phyloP scores from a whole-genome alignment of 306 rosid genomes.

The Vigna nakashimae region DNA sequence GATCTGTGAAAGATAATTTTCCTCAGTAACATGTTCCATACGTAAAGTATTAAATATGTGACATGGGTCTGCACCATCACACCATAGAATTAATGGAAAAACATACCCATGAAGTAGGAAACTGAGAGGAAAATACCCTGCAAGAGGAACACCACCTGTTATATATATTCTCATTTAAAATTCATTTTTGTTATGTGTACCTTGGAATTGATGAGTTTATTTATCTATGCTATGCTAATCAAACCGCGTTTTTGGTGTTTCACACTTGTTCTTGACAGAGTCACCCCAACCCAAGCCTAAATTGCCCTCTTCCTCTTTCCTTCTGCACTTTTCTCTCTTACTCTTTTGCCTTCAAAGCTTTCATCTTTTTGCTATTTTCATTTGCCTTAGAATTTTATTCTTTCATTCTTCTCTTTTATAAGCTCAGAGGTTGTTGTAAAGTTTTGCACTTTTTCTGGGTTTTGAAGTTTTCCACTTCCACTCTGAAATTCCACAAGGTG shows the following conservation, averaged over 20 bases:
- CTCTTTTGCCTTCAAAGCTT: constrained; percentile 6
- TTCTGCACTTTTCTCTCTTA: neutral
- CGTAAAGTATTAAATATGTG: constrained; percentile 1
- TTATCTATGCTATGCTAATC: constrained; percentile 24
- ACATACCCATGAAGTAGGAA: constrained; percentile 43
- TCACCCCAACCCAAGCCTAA: neutral
- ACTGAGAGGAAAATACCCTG: constrained; percentile 44
- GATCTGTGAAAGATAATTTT: neutral
- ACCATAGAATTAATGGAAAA: neutral
- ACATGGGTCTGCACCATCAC: constrained; percentile 15
- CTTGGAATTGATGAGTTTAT: constrained; percentile 22
- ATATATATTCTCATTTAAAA: constrained; percentile 19
- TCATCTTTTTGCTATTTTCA: neutral
- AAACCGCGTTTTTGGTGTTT: constrained; percentile 69
- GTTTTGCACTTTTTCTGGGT: constrained; percentile 44
- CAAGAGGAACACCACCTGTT: constrained; percentile 35
- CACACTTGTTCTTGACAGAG: constrained; percentile 26
- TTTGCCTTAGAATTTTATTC: neutral
- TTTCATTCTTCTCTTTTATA: constrained; percentile 15
- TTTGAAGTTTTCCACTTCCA: neutral
- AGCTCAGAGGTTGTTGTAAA: neutral
- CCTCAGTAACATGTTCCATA: constrained; percentile 14
- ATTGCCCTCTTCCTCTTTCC: neutral
- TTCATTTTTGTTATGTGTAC: constrained; percentile 8
- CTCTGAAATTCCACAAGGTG: neutral